Percentiles rank a stretch among this genome's conserved stretches.
phyloP scores from a whole-genome alignment of 352 stramenopile species.

The Thalassiosira ordinaria region DNA sequence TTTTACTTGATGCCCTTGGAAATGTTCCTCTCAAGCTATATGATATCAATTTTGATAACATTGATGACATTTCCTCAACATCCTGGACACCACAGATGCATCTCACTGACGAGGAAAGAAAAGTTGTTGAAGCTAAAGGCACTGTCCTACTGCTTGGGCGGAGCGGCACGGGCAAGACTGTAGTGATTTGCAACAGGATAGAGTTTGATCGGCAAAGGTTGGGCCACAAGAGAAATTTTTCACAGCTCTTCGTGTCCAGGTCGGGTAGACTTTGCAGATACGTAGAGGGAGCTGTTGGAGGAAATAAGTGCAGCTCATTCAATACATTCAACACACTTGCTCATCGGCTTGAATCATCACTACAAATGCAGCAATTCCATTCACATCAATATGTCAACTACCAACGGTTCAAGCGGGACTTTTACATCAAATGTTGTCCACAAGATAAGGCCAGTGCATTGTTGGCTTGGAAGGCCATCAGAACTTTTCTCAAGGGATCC shows the following conservation, averaged over 20 bases:
- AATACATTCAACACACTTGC: slow-evolving; percentile 55
- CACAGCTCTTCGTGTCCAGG: slow-evolving; percentile 55
- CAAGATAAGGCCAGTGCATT: slow-evolving; percentile 51
- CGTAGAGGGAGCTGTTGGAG: slow-evolving; percentile 54
- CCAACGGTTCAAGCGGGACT: slow-evolving; percentile 59
- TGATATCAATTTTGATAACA: slow-evolving; percentile 43
- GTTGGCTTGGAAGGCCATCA: slow-evolving; percentile 75
- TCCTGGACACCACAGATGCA: slow-evolving; percentile 66
- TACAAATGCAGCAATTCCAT: slow-evolving; percentile 18
- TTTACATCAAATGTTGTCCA: slow-evolving; percentile 34
- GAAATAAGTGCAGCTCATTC: slow-evolving; percentile 22
- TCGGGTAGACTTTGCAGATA: slow-evolving; percentile 55
- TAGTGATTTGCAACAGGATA: slow-evolving; percentile 71
- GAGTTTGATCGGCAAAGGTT: slow-evolving; percentile 60
- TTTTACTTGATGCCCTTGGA: slow-evolving; percentile 66
- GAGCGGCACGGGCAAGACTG: slow-evolving; percentile 73
- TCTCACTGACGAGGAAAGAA: slow-evolving; percentile 66
- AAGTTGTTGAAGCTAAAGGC: slow-evolving; percentile 65
- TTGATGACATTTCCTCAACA: slow-evolving; percentile 48
- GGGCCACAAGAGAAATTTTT: slow-evolving; percentile 30
- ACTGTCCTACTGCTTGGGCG: slow-evolving; percentile 71
- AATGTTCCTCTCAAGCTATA: slow-evolving; percentile 79
- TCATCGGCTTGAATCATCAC: slow-evolving; percentile 29
- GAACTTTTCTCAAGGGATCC: slow-evolving; percentile 78
- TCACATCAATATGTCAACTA: slow-evolving; percentile 52